Conservation (phyloP, 108 stramenopile species). For the Seminavis robusta region DNA sequence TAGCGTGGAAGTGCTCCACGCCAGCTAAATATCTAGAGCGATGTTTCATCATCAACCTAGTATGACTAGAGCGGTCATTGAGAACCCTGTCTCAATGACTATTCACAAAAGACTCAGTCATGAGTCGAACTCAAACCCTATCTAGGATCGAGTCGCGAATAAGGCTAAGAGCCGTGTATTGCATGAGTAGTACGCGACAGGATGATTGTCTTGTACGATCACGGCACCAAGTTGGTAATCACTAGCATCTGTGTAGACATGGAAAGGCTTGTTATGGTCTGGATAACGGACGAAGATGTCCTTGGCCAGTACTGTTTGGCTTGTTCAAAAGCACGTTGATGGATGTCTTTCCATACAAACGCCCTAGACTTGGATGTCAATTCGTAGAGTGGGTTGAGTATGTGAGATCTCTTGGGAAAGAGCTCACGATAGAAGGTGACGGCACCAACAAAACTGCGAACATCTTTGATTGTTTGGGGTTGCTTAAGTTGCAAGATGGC, state of each 20-base stretch:
- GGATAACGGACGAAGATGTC: conserved; percentile 25
- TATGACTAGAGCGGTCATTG: too few relatives aligned
- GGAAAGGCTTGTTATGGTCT: conserved; percentile 29
- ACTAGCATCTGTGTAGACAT: conserved; percentile 39
- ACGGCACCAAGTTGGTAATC: conserved; percentile 30
- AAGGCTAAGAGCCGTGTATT: too few relatives aligned
- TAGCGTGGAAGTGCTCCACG: too few relatives aligned
- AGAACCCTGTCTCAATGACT: too few relatives aligned
- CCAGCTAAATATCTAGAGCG: too few relatives aligned
- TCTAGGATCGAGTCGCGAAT: too few relatives aligned
- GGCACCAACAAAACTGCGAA: conserved; percentile 29
- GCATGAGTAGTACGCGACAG: conserved; percentile 31
- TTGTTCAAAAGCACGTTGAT: conserved; percentile 31
- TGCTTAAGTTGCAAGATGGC: conserved; percentile 25
- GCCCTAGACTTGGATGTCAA: too few relatives aligned
- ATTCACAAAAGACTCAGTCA: too few relatives aligned
- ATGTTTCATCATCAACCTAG: too few relatives aligned
- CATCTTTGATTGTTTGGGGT: conserved; percentile 18
- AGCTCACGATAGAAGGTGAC: conserved; percentile 52
- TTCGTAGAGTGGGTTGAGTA: too few relatives aligned
- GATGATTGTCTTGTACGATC: conserved; percentile 29
- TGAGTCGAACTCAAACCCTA: too few relatives aligned
- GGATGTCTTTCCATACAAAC: conserved; percentile 28
- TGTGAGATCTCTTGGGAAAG: conserved; percentile 37
- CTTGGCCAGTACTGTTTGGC: conserved; percentile 30